A percentile compares a stretch with the other conserved stretches of the same genome.
These are phyloP conservation scores for Erythrophleum fordii DNA, from an alignment of 306 rosid species.

Conservation along the genomic window DNA sequence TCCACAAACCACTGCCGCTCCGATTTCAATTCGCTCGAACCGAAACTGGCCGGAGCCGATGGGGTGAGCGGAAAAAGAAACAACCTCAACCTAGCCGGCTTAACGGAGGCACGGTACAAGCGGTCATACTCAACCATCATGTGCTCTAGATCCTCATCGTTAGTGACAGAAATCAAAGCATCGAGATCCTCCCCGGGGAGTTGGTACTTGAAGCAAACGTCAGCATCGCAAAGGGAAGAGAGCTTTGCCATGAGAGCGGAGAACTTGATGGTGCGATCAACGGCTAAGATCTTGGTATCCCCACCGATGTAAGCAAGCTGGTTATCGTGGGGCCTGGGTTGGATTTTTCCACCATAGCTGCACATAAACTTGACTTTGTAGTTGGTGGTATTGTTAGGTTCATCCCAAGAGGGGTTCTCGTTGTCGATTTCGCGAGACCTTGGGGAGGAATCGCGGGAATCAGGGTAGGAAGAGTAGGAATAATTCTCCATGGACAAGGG, in stretches of 20 bases:
- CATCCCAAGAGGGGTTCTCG: slow-evolving; percentile 65
- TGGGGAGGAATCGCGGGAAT: slow-evolving; percentile 83
- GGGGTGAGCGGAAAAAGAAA: slow-evolving; percentile 62
- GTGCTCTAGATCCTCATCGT: slow-evolving; percentile 84
- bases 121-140: slow-evolving; percentile 92
- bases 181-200: slow-evolving; percentile 94
- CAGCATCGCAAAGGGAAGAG: slow-evolving; percentile 51
- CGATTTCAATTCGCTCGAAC: slow-evolving; percentile 48
- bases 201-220: slow-evolving; percentile 76
- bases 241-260: slow-evolving; percentile 58
- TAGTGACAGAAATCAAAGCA: slow-evolving; percentile 82
- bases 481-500: slow-evolving; percentile 62
- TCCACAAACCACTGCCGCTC: slow-evolving; percentile 85
- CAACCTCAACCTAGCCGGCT: slow-evolving; percentile 73
- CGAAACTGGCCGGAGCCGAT: slow-evolving; percentile 39
- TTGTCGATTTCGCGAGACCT: slow-evolving; percentile 68
- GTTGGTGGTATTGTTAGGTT: slow-evolving; percentile 25
- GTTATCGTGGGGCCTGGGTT: slow-evolving; percentile 72
- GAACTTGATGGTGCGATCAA: slow-evolving; percentile 69
- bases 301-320: slow-evolving; percentile 85
- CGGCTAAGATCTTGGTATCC: slow-evolving; percentile 83
- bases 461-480: slow-evolving; percentile 61
- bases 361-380: slow-evolving; percentile 79
- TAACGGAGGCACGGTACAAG: slow-evolving; percentile 61
- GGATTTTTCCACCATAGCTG: slow-evolving; percentile 87